Evolutionary conservation across 1,139 yeast genomes (phyloP).

Genomic region (Pichia sp.): DNA sequence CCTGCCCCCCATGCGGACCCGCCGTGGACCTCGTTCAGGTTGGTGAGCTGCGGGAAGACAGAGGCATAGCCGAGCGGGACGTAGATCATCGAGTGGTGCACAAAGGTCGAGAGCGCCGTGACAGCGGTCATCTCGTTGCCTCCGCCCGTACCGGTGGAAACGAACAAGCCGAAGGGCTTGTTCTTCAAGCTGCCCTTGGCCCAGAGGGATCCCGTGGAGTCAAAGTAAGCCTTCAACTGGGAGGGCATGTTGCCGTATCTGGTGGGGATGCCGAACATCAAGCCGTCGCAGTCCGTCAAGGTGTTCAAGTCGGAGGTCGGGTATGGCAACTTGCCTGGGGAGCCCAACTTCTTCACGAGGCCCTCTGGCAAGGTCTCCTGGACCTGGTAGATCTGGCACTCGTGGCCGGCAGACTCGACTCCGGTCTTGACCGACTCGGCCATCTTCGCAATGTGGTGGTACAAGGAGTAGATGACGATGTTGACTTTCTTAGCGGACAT

Average conservation of each 20-base stretch:
- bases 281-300: constrained; percentile 62
- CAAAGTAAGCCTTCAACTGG: constrained; percentile 80
- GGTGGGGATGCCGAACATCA: constrained; percentile 78
- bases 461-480: constrained; percentile 73
- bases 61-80: constrained; percentile 78
- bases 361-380: constrained; percentile 70
- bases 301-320: constrained; percentile 61
- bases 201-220: constrained; percentile 80
- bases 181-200: constrained; percentile 69
- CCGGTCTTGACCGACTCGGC: constrained; percentile 70
- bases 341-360: constrained; percentile 56
- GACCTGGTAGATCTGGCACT: constrained; percentile 67
- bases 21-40: constrained; percentile 70
- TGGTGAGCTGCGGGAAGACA: constrained; percentile 53
- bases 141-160: constrained; percentile 82
- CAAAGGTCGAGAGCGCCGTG: constrained; percentile 61
- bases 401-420: constrained; percentile 65
- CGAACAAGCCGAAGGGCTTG: constrained; percentile 72
- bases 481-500: constrained; percentile 12
- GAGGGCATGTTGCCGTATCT: constrained; percentile 80
- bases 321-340: constrained; percentile 60
- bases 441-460: constrained; percentile 66
- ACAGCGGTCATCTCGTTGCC: constrained; percentile 72
- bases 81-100: constrained; percentile 76
- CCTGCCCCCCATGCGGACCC: constrained; percentile 92